These are phyloP conservation scores for Komagataella kurtzmanii DNA, from an alignment of 805 yeast genomes.

Conservation along the genomic window DNA sequence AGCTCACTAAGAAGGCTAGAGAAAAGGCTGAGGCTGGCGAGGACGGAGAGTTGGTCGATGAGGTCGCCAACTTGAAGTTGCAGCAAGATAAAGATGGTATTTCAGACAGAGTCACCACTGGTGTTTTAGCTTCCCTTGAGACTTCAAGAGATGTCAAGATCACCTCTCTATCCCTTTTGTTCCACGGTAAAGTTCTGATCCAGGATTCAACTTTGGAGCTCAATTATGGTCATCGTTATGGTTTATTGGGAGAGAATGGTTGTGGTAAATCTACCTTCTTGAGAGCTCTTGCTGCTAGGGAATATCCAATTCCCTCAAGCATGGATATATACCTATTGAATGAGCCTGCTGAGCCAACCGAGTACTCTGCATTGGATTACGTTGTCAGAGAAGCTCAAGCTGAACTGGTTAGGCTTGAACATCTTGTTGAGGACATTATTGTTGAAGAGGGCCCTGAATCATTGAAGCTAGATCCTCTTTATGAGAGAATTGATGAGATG, in stretches of 20 bases:
- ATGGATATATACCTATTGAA: slow-evolving; percentile 88
- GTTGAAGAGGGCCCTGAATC: slow-evolving; percentile 93
- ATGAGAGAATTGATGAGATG: slow-evolving; percentile 92
- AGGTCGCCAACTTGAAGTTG: slow-evolving; percentile 74
- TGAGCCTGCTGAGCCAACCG: slow-evolving; percentile 96
- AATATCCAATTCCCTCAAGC: slow-evolving; percentile 85
- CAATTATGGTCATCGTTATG: slow-evolving; percentile 95
- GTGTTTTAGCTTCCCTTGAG: slow-evolving; percentile 79
- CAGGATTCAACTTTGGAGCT: slow-evolving; percentile 88
- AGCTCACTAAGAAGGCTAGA: slow-evolving; percentile 46
- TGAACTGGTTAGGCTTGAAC: slow-evolving; percentile 85
- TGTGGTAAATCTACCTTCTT: slow-evolving; percentile 96
- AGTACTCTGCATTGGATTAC: slow-evolving; percentile 84
- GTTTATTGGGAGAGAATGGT: slow-evolving; percentile 95
- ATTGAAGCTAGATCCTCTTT: slow-evolving; percentile 69
- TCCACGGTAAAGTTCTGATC: slow-evolving; percentile 94
- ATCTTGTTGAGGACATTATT: slow-evolving; percentile 77
- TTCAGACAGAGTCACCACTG: slow-evolving; percentile 95
- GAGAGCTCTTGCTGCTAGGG: slow-evolving; percentile 90
- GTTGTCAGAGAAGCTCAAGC: slow-evolving; percentile 94
- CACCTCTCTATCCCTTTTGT: slow-evolving; percentile 78
- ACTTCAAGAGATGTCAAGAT: slow-evolving; percentile 93
- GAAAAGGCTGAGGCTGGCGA: slow-evolving; percentile 45
- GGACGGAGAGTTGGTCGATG: slow-evolving; percentile 33
- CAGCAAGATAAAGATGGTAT: slow-evolving; percentile 91